Evolutionary conservation across 1,284 basidiomycete species (phyloP).

Genomic region (Phellopilus nigrolimitatus): DNA sequence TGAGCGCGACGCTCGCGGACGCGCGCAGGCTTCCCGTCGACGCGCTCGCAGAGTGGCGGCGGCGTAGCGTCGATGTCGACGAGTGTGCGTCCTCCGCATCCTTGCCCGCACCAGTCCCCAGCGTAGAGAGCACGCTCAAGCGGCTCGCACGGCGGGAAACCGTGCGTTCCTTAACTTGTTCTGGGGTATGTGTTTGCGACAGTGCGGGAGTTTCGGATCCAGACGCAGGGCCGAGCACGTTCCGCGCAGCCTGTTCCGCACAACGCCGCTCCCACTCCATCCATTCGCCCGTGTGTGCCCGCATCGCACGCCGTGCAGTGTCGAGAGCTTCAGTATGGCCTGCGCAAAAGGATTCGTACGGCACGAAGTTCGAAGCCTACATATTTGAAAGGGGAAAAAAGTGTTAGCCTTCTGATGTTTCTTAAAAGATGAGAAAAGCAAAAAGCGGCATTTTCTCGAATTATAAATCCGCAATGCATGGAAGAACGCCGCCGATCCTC

Average conservation of each 20-base stretch:
- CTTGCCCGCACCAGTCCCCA: conserved; percentile 25
- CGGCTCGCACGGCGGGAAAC: conserved; percentile 10
- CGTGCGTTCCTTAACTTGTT: background rate
- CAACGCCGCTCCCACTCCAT: conserved; percentile 78
- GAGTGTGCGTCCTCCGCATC: conserved; percentile 17
- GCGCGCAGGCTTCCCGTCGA: conserved; percentile 16
- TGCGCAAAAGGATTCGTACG: conserved; percentile 82
- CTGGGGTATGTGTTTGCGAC: background rate
- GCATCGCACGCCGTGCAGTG: conserved; percentile 59
- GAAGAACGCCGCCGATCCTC: background rate
- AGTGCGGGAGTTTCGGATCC: background rate
- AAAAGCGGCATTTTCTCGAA: too few species aligned
- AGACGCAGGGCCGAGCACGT: background rate
- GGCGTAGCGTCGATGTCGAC: conserved; percentile 19
- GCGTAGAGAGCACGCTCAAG: conserved; percentile 10
- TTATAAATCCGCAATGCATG: background rate
- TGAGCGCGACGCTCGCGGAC: conserved; percentile 10
- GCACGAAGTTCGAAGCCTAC: conserved; percentile 70
- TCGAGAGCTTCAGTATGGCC: conserved; percentile 78
- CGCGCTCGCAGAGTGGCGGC: conserved; percentile 14
- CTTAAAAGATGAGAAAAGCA: background rate
- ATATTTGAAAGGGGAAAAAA: background rate
- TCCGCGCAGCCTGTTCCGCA: conserved; percentile 8
- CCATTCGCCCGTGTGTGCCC: conserved; percentile 66
- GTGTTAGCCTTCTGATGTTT: background rate